Evolutionary conservation across 2,329 filamentous ascomycete genomes (phyloP).

Genomic region (Neofusicoccum kwambonambiense): DNA sequence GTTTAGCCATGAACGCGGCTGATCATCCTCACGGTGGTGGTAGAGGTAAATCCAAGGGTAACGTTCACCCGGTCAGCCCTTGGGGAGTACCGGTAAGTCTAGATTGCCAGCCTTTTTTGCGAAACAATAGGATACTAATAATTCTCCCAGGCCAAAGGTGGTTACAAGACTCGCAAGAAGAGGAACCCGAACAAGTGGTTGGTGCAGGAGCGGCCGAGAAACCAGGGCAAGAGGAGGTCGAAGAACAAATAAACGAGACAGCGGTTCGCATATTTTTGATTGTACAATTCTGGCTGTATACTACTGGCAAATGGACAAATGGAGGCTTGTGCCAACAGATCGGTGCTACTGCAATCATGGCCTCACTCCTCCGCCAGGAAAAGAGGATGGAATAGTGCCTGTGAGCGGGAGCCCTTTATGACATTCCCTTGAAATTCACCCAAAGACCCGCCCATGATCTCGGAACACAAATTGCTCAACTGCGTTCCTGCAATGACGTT

Average conservation of each 20-base stretch:
- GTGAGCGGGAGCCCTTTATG: no score
- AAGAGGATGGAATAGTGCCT: no score
- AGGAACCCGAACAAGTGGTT: slow-evolving; percentile 91
- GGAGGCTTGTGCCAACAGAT: background rate
- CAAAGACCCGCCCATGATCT: no score
- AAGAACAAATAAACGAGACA: slow-evolving; percentile 24
- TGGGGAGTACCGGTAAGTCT: slow-evolving; percentile 89
- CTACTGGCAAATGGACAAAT: background rate
- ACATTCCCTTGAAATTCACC: no score
- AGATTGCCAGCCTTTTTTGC: background rate
- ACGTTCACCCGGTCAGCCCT: slow-evolving; percentile 88
- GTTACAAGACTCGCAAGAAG: slow-evolving; percentile 88
- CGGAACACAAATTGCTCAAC: no score
- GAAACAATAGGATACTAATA: background rate
- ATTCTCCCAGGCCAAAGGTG: slow-evolving; percentile 63
- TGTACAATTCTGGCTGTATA: slow-evolving; percentile 13
- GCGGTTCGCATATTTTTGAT: background rate
- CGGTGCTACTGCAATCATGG: no score
- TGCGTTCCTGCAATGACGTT: no score
- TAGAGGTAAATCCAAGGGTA: slow-evolving; percentile 98
- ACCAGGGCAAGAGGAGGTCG: slow-evolving; percentile 79
- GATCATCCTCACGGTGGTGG: slow-evolving; percentile 99
- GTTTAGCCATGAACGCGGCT: slow-evolving; percentile 97
- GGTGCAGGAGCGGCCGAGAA: slow-evolving; percentile 77
- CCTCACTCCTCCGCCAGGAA: no score